Base-by-base conservation (phyloP, 2,329 filamentous ascomycete genomes). In the Fusarium multiceps region DNA sequence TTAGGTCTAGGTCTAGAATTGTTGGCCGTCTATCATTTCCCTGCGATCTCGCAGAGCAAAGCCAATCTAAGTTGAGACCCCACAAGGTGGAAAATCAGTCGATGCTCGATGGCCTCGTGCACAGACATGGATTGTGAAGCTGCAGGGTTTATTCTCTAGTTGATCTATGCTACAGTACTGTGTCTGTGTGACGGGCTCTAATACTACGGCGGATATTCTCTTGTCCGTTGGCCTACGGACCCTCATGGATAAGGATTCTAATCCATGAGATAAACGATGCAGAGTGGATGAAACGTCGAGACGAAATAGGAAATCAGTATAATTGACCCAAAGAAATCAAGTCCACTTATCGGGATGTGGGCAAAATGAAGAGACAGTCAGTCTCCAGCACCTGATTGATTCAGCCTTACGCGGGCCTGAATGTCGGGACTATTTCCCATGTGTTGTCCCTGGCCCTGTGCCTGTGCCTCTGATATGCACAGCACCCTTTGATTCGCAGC, bases 331-430 rank as follows among this genome's bases (percentile, higher is more conserved):
- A 49, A 48, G 28, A 46, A 37, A 6, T 27, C 13, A n/a, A 48
- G 28, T 41, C 21, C 59, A 47, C 45, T 27, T 21, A 30, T 45
- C 20, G 21, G 40, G 28, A 46, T 53, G 46, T 53, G 46, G 46
- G 20, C 27, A 37, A 20, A 40, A 21, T 40, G 45, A 47, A 46
- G 28, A 30, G 28, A 30, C 28, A 30, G 28, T 13, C 28, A 12
- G 27, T 28, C 10, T 28, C 27, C 27, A 28, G 4, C 27, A 28
- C 27, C 27, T 28, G 27, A 25, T 25, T 28, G 27, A 30, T 49
- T 68, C 65, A 68, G 64, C 55, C 56, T 73, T 72, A 73, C 25
- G 66, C 49, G n/a, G 34, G 49, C 71, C 72, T 72, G 64, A 71
- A 61, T 65, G 49, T 63, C 55, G 58, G 66, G 57, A 65, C 63